These are phyloP conservation scores for Athelia sp. DNA, from an alignment of 1,284 basidiomycete genomes.

Conservation along the genomic window DNA sequence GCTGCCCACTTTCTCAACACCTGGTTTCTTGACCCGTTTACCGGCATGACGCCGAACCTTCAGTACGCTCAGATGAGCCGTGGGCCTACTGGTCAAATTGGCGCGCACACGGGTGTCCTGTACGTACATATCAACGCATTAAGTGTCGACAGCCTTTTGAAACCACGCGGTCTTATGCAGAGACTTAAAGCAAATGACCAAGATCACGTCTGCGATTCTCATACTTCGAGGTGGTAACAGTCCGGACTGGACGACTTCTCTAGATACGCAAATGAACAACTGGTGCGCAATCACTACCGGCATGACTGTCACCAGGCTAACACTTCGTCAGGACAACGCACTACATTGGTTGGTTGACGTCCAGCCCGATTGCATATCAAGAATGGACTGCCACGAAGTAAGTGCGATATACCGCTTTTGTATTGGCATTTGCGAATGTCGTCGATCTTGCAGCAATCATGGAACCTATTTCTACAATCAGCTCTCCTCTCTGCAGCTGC, in stretches of 20 bases:
- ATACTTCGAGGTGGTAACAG: slow-evolving; percentile 46
- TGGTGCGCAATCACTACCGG: slow-evolving; percentile 35
- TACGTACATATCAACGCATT: neutral
- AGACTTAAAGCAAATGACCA: slow-evolving; percentile 58
- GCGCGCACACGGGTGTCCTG: slow-evolving; percentile 57
- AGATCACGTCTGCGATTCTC: slow-evolving; percentile 54
- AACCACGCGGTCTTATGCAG: neutral
- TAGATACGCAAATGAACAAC: slow-evolving; percentile 43
- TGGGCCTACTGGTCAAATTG: slow-evolving; percentile 49
- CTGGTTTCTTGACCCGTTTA: slow-evolving; percentile 57
- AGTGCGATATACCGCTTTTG: slow-evolving; percentile 15
- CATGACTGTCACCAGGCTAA: no score
- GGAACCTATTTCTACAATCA: slow-evolving; percentile 52
- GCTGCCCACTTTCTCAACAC: slow-evolving; percentile 42
- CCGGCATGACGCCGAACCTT: slow-evolving; percentile 65
- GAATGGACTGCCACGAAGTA: slow-evolving; percentile 50
- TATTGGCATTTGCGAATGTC: slow-evolving; percentile 19
- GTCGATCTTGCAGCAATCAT: slow-evolving; percentile 47
- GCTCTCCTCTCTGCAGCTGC: slow-evolving; percentile 41
- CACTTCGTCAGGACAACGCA: slow-evolving; percentile 24
- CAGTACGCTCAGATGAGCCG: slow-evolving; percentile 63
- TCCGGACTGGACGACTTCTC: slow-evolving; percentile 50
- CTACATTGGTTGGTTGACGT: slow-evolving; percentile 54
- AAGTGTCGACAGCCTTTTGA: neutral
- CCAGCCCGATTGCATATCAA: slow-evolving; percentile 44